Percentiles rank a stretch among this genome's conserved stretches.
These are phyloP conservation scores for Huiozyma naganishii DNA, from an alignment of 805 yeast genomes.

Conservation along the genomic window DNA sequence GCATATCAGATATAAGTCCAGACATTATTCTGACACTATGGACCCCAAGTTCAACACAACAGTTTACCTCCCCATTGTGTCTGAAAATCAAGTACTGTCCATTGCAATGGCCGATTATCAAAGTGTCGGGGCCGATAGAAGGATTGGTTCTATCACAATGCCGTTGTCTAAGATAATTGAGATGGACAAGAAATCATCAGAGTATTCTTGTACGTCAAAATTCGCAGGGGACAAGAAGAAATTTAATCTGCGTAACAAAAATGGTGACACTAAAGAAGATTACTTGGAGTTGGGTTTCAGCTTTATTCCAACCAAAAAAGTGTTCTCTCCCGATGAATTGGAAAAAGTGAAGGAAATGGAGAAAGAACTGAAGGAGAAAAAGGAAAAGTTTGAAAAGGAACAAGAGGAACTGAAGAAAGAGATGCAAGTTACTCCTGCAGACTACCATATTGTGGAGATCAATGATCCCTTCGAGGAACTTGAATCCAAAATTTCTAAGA, in stretches of 20 bases:
- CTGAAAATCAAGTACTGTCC: constrained; percentile 48
- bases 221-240: constrained; percentile 32
- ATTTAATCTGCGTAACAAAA: constrained; percentile 22
- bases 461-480: constrained; percentile 33
- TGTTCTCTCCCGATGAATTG: constrained; percentile 48
- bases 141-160: constrained; percentile 48
- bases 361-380: constrained; percentile 29
- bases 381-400: constrained; percentile 31
- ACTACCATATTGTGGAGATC: constrained; percentile 52
- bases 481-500: constrained; percentile 21
- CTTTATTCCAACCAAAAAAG: constrained; percentile 56
- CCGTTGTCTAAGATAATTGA: constrained; percentile 37
- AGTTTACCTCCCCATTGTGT: constrained; percentile 47
- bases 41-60: constrained; percentile 53
- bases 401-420: constrained; percentile 40
- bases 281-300: constrained; percentile 43
- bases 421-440: constrained; percentile 45
- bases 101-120: constrained; percentile 61
- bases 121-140: constrained; percentile 49
- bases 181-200: constrained; percentile 32
- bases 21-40: constrained; percentile 40
- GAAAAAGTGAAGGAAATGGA: constrained; percentile 36
- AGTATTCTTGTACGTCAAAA: constrained; percentile 42
- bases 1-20: constrained; percentile 44
- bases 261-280: constrained; percentile 40